Evolutionary conservation across 2,329 filamentous ascomycete genomes (phyloP), one percentile per base, ranked within the genome.

Genomic region (Calonectria pseudoturangicola): DNA sequence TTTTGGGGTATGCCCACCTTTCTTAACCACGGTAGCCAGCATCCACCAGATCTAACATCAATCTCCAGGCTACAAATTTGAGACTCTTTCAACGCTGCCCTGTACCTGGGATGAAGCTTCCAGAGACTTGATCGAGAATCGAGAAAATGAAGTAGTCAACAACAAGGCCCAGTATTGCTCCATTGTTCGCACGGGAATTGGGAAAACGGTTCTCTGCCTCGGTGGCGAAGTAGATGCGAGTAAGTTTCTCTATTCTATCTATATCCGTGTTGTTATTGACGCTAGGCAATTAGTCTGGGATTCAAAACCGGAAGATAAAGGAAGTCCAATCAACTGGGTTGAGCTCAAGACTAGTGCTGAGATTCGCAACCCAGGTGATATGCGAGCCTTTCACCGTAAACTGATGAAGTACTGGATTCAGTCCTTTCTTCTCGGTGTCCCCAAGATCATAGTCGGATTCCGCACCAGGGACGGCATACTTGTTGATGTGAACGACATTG

Each of bases 81-180:
- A 99, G 84, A 94, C 95, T 0, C 85, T 99, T 2, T 92, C 93
- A 8, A 92, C 97, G 2, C 86, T 98, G 4, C 92, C 94, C 2
- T 86, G 88, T 2, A 90, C 93, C 0, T 98, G 96, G 92, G 92
- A 89, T 67, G 90, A 93, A 70, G 93, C 91, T 0, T 86, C 92
- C 0, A 91, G 94, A 69, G 92, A 94, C 1, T 91, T 92, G 71
- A 98, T 99, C 74, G 96, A 98, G 81, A 86, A 85, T 69, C 92
- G 97, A 33, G 91, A 94, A 51, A 83, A 91, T 3, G 88, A 93
- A 68, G 80, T 92, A 10, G 96, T 98, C 63, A 96, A 93, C 83
- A 99, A 98, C 83, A 92, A 95, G 80, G 93, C 94, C 0, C 97
- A 99, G 81, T 98, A 98, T 86, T 99, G 97, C 86, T 98, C 96